phyloP scores from a whole-genome alignment of 306 rosid genomes.

The Cucumis cinereus region DNA sequence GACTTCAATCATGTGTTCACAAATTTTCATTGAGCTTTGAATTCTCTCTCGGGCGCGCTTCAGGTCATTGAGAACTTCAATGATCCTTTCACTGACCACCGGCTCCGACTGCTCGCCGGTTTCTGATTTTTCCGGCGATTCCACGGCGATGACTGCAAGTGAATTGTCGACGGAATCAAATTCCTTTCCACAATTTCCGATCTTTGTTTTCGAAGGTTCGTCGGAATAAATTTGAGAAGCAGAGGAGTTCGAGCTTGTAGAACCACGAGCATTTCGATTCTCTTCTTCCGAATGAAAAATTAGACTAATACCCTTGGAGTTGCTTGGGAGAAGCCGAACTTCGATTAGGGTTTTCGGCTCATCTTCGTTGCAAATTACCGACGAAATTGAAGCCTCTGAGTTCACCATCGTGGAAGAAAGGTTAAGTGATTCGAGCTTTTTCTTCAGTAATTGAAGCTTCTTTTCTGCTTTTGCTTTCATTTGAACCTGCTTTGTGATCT shows the following conservation, averaged over 20 bases:
- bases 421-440: constrained; percentile 42
- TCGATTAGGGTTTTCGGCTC: constrained; percentile 15
- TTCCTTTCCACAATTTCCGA: constrained; percentile 21
- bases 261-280: not conserved
- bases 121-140: not conserved
- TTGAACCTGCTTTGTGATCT: constrained; percentile 43
- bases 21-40: not conserved
- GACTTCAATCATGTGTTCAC: not conserved
- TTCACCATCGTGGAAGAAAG: constrained; percentile 19
- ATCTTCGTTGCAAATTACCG: constrained; percentile 27
- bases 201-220: constrained; percentile 23
- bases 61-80: constrained; percentile 2
- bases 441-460: constrained; percentile 47
- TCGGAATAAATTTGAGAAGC: not conserved
- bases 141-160: not conserved
- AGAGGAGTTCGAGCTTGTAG: not conserved
- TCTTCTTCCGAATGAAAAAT: not conserved
- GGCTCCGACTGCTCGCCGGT: not conserved
- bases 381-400: constrained; percentile 31
- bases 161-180: not conserved
- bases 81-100: not conserved
- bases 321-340: not conserved
- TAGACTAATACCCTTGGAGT: not conserved
- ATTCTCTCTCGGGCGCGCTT: not conserved
- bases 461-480: constrained; percentile 55